Evolutionary conservation across 345 rosid species (phyloP).

Genomic region (Syzygium aromaticum): DNA sequence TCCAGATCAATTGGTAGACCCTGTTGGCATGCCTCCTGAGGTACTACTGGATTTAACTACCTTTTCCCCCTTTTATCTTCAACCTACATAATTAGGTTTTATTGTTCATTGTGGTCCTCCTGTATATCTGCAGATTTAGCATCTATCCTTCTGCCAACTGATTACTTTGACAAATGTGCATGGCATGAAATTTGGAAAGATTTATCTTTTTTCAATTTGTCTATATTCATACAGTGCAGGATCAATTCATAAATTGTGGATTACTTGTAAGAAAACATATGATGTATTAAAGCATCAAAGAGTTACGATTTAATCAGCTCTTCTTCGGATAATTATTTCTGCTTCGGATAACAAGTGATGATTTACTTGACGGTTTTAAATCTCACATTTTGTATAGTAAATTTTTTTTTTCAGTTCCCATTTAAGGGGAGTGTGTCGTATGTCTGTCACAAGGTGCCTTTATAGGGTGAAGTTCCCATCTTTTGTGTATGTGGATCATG

Average conservation of each 20-base stretch:
- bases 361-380: background rate
- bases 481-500: background rate
- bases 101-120: background rate
- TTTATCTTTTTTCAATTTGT: background rate
- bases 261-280: background rate
- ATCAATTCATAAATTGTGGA: background rate
- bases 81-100: background rate
- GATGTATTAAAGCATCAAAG: background rate
- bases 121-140: background rate
- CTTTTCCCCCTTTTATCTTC: background rate
- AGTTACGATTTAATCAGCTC: background rate
- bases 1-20: conserved; percentile 40
- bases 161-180: background rate
- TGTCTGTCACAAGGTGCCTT: background rate
- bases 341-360: background rate
- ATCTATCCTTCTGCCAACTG: background rate
- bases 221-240: background rate
- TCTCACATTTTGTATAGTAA: background rate
- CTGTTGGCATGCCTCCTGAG: conserved; percentile 89
- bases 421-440: background rate
- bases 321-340: background rate
- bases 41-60: conserved; percentile 22
- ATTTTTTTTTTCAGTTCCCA: background rate
- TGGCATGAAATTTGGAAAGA: background rate
- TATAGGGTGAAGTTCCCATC: background rate